Conservation (phyloP, 495 filamentous ascomycete species). For the Trichoderma reesei region DNA sequence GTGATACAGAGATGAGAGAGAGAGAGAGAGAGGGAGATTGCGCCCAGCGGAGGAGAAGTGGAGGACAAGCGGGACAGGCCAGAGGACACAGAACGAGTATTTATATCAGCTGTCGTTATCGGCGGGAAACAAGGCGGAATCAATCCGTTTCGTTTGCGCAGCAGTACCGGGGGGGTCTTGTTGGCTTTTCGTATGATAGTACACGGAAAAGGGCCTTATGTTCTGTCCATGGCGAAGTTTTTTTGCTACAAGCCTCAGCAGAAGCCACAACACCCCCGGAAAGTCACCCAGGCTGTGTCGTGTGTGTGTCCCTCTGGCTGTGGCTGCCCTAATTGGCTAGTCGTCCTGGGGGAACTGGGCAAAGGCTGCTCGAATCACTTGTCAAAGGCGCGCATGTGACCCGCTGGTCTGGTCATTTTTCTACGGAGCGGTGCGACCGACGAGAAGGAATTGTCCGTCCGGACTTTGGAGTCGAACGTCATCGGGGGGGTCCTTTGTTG, state of each 20-base stretch:
- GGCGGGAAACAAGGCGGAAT: not conserved
- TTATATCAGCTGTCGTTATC: not conserved
- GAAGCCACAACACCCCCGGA: not conserved
- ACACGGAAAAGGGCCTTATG: not conserved
- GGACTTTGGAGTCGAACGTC: not conserved
- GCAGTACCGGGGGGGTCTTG: not conserved
- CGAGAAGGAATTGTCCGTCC: not conserved
- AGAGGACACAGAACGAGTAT: not conserved
- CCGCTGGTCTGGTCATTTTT: slow-evolving; percentile 2
- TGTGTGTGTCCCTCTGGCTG: not conserved
- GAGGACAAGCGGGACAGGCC: not conserved
- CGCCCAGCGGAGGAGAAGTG: not conserved
- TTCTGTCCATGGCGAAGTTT: not conserved
- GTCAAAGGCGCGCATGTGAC: slow-evolving; percentile 2
- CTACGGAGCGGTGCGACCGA: not conserved
- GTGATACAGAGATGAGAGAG: too few species aligned
- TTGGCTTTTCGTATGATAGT: not conserved
- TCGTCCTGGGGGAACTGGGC: not conserved
- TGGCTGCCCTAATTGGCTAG: not conserved
- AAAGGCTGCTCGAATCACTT: not conserved
- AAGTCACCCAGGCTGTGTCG: not conserved
- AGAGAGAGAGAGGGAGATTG: slow-evolving; percentile 12
- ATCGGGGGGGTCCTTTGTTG: not conserved
- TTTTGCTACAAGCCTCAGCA: not conserved
- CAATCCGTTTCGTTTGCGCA: not conserved